Evolutionary conservation across 306 rosid species (phyloP), one percentile per base, ranked within the genome.

Genomic region (Ziziphus jujuba): DNA sequence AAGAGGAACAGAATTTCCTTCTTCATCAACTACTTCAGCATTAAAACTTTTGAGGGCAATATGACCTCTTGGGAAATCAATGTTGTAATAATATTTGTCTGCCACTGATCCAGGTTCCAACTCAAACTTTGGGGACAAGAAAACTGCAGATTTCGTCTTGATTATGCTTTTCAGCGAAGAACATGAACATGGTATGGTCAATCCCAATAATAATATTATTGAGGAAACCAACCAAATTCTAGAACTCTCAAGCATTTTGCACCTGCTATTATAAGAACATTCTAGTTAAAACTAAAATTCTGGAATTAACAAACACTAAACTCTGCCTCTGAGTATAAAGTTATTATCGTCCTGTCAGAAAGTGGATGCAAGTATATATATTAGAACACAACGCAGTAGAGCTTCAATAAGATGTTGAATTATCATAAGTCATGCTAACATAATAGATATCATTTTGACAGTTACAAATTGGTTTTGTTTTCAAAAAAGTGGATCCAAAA

Each of bases 1-100:
- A 49, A 91, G 93, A 48, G 96, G 83, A 17, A 86, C 35, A 28
- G 88, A 56, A 13, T 79, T 77, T 22, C 93, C 89, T 31, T 61
- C 50, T 68, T 84, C 88, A 61, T 91, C 96, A 63, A 91, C 56
- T 15, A 86, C 93, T 70, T 91, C 97, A 19, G 79, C 93, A 40
- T 75, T 66, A 62, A 91, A 82, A 54, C 83, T 63, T 80, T 86
- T 91, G 0, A 91, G 19, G 5, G 81, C 95, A 57, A 91, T 52
- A 70, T 91, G 96, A 73, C 91, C 95, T 66, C 33, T 86, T 34
- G 96, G 96, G 47, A 89, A 91, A 53, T 78, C 63, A 59, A 84
- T 65, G 45, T 68, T 69, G 51, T 73, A 63, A 76, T 56, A 80
- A 59, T 19, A 48, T 60, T 21, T 84, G 51, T 87, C 40, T 10